These are phyloP conservation scores for Geranium rotundifolium DNA, from an alignment of 345 rosid genomes.

Conservation along the genomic window DNA sequence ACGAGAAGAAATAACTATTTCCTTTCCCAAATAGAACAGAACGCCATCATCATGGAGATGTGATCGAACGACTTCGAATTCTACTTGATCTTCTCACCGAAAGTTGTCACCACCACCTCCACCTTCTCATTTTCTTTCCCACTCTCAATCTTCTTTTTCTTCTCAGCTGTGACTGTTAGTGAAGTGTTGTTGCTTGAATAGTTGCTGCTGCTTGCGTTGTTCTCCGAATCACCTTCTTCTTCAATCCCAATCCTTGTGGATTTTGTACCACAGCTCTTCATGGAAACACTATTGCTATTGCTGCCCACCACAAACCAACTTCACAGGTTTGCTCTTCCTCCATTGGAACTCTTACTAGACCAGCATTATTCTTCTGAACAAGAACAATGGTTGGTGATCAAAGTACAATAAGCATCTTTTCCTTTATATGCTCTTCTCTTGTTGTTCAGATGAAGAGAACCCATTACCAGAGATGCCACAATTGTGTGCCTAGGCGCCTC, in stretches of 20 bases:
- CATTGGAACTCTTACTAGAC: neutral
- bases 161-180: neutral
- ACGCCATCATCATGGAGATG: neutral
- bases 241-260: too few species aligned
- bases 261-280: too few species aligned
- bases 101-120: neutral
- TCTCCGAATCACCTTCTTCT: too few species aligned
- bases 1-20: neutral
- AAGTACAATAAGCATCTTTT: neutral
- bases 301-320: neutral
- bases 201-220: too few species aligned
- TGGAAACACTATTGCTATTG: too few species aligned
- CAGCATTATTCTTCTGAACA: too few species aligned
- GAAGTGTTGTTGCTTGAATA: neutral
- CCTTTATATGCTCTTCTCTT: neutral
- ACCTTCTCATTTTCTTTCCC: neutral
- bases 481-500: too few species aligned
- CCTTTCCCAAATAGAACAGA: neutral
- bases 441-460: neutral
- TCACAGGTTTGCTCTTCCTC: neutral
- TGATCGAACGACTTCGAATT: neutral
- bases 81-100: neutral
- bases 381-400: too few species aligned
- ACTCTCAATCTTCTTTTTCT: neutral
- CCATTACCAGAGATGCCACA: neutral